Base-by-base conservation (phyloP, 2,329 filamentous ascomycete genomes). In the Neonectria punicea region DNA sequence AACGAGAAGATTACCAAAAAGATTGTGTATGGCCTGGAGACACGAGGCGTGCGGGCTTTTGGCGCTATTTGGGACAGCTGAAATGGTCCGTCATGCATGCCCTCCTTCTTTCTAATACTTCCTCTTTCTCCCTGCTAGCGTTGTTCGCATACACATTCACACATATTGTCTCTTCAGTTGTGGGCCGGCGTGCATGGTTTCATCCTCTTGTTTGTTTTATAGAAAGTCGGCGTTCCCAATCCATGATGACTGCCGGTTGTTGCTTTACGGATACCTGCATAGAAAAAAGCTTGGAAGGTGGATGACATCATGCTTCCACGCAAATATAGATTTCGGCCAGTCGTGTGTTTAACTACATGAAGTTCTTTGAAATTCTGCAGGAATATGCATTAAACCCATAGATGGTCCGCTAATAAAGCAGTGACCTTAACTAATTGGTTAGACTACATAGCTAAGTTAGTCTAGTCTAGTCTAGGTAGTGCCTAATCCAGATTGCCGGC, bases 51-150 rank as follows among this genome's bases (percentile, higher is more conserved):
- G 8, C 84, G 87, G 2, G 90, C 90, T 9, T 93, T 86, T 78
- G 92, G 92, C 7, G 90, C 92, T 9, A 92, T 94, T 71, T 94
- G 90, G 80, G 92, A 94, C 66, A 82, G 80, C 54, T 82, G 60
- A 68, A 51, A 73, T 25, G 28, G 32, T 54, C n/a, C 34, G 16
- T 47, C 36, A 13, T 41, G 34, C 36, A 13, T 41, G 34, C 49
- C 22, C 47, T 41, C 25, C 49, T 41, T 58, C n/a, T 55, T 16
- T 22, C 34, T 30, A 18, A 10, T 22, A 41, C 14, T 46, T 53
- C 4, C 10, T 47, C 22, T 47, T 20, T 20, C 13, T 39, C 55
- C 32, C 39, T 30, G 16, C 16, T 39, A 13, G 16, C 47, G 20
- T 11, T 51, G 9, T 34, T 51, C 6, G 18, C n/a, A 18, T 34